phyloP scores from a whole-genome alignment of 2,329 filamentous ascomycete genomes.

The Colletotrichum sp. region DNA sequence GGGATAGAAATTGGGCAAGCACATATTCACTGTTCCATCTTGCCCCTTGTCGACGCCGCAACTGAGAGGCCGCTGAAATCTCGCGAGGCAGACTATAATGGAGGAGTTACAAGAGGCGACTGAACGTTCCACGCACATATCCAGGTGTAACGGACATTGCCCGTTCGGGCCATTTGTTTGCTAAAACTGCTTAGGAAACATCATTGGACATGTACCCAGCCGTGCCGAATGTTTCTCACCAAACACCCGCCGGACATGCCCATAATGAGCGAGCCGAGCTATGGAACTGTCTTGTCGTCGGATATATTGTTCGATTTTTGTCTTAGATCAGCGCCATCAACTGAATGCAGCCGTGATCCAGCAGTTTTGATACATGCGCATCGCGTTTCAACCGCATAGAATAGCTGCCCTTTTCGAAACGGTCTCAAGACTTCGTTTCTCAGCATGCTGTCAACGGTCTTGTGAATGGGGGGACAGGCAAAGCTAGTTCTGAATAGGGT shows the following conservation, averaged over 20 bases:
- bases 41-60: neutral
- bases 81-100: neutral
- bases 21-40: neutral
- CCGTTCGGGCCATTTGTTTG: neutral
- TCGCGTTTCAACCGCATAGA: neutral
- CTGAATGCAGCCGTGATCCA: neutral
- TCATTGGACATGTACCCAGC: neutral
- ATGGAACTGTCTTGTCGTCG: neutral
- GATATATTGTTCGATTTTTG: neutral
- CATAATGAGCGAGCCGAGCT: neutral
- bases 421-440: neutral
- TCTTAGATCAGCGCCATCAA: neutral
- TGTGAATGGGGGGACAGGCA: neutral
- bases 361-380: neutral
- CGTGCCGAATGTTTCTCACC: neutral
- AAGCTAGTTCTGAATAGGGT: conserved; percentile 9
- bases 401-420: neutral
- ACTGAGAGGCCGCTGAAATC: neutral
- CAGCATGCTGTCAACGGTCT: neutral
- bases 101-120: neutral
- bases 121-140: neutral
- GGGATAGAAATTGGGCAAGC: neutral
- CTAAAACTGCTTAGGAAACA: neutral
- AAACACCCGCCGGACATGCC: neutral
- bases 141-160: neutral